These are phyloP conservation scores for Agarophyton chilense DNA, from an alignment of 23 red algal species.

Conservation along the genomic window DNA sequence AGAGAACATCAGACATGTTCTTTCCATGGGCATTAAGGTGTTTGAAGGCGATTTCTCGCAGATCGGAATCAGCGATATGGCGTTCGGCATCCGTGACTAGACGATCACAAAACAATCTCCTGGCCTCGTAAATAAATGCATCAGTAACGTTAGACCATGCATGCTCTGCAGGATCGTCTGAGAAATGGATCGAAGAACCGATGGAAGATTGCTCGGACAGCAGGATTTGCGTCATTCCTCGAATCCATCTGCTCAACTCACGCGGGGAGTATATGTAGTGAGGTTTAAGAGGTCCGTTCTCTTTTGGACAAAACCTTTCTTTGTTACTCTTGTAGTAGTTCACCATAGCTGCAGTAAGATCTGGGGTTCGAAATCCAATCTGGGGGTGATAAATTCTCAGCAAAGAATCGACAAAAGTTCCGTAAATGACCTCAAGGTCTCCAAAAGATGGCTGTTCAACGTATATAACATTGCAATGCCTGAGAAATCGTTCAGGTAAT, in stretches of 20 bases:
- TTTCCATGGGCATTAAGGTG: not conserved
- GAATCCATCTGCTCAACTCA: constrained; percentile 73
- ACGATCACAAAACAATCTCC: constrained; percentile 61
- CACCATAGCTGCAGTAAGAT: constrained; percentile 68
- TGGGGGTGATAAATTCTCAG: constrained; percentile 4
- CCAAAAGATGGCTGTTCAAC: constrained; percentile 55
- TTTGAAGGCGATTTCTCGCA: constrained; percentile 3
- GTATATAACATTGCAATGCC: constrained; percentile 48
- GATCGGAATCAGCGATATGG: not conserved
- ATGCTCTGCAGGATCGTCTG: not conserved
- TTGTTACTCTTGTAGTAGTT: constrained; percentile 52
- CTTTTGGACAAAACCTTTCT: constrained; percentile 16
- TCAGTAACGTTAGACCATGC: constrained; percentile 48
- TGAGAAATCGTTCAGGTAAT: constrained; percentile 45
- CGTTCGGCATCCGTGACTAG: constrained; percentile 43
- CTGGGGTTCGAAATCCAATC: not conserved
- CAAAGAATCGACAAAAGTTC: constrained; percentile 40
- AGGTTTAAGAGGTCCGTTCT: constrained; percentile 28
- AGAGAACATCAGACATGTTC: constrained; percentile 23
- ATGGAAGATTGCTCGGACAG: not conserved
- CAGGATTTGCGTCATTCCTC: constrained; percentile 60
- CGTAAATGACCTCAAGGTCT: constrained; percentile 59
- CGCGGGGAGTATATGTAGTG: constrained; percentile 82
- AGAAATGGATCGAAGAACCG: not conserved
- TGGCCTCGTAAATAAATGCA: constrained; percentile 71